Evolutionary conservation across 225 moss, liverwort and hornwort species (phyloP).

Genomic region (Pseudisothecium myosuroides): DNA sequence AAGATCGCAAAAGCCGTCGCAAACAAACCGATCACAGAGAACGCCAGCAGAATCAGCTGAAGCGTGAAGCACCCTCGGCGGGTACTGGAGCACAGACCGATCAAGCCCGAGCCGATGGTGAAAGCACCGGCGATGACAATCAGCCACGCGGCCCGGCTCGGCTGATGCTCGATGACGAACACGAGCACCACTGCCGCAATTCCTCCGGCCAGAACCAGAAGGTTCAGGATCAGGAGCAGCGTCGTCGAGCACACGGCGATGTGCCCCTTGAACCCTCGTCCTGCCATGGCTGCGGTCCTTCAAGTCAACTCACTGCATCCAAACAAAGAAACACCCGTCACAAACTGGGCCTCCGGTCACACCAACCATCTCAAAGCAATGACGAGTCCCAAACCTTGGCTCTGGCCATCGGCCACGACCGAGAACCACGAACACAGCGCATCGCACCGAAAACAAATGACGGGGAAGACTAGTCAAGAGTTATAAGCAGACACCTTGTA

Average conservation of each 20-base stretch:
- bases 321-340: not conserved
- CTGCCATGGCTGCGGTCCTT: conserved; percentile 31
- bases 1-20: conserved; percentile 43
- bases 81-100: conserved; percentile 48
- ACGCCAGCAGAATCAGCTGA: conserved; percentile 42
- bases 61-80: conserved; percentile 49
- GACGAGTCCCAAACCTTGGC: not conserved
- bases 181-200: conserved; percentile 23
- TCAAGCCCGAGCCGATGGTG: conserved; percentile 34
- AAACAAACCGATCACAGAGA: conserved; percentile 40
- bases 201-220: conserved; percentile 37
- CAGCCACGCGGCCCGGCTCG: conserved; percentile 34
- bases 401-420: not conserved
- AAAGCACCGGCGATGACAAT: conserved; percentile 34
- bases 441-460: not conserved
- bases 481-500: not conserved
- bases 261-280: conserved; percentile 36
- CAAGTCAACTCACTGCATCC: conserved; percentile 5
- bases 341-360: not conserved
- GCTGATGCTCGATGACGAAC: conserved; percentile 29
- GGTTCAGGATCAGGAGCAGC: conserved; percentile 37
- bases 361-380: not conserved
- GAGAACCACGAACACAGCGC: not conserved
- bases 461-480: not conserved
- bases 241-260: conserved; percentile 55